Conservation (phyloP, 768 basidiomycete species). For the Hydnum rufescens region DNA sequence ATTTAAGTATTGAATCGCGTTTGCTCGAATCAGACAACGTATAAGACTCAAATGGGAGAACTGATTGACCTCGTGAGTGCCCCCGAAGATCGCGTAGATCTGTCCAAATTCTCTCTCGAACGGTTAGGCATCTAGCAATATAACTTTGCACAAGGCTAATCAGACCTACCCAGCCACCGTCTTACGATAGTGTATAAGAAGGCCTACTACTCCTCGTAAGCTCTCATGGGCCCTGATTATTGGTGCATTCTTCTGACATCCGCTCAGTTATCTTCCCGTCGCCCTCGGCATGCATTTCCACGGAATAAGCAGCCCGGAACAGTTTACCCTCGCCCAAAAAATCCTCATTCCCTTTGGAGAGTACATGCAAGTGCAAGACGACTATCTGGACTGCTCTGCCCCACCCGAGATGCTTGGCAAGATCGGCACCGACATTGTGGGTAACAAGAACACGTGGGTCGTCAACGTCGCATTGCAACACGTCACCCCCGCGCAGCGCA, state of each 20-base stretch:
- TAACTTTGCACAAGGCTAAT: slow-evolving; percentile 13
- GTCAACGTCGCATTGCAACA: slow-evolving; percentile 61
- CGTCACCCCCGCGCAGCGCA: slow-evolving; percentile 24
- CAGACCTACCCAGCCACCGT: slow-evolving; percentile 37
- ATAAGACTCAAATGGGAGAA: slow-evolving; percentile 92
- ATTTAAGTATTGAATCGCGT: slow-evolving; percentile 15
- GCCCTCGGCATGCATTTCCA: slow-evolving; percentile 77
- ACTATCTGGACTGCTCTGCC: slow-evolving; percentile 83
- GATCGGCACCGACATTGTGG: slow-evolving; percentile 92
- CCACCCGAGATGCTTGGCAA: slow-evolving; percentile 86
- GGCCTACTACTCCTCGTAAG: slow-evolving; percentile 73
- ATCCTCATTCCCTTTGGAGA: slow-evolving; percentile 87
- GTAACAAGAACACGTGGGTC: slow-evolving; percentile 98
- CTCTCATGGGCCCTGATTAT: background rate
- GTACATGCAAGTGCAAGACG: slow-evolving; percentile 98
- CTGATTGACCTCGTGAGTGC: slow-evolving; percentile 91
- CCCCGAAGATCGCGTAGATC: slow-evolving; percentile 73
- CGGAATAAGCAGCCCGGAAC: slow-evolving; percentile 34
- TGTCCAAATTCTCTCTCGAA: slow-evolving; percentile 69
- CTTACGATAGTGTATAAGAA: slow-evolving; percentile 96
- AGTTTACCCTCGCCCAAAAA: slow-evolving; percentile 52
- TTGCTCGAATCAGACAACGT: slow-evolving; percentile 34
- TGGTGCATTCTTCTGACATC: background rate
- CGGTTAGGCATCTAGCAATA: no score
- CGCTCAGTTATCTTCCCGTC: slow-evolving; percentile 63